Conservation (phyloP, 2,329 filamentous ascomycete genomes). For the Microcyclospora pomicola region DNA sequence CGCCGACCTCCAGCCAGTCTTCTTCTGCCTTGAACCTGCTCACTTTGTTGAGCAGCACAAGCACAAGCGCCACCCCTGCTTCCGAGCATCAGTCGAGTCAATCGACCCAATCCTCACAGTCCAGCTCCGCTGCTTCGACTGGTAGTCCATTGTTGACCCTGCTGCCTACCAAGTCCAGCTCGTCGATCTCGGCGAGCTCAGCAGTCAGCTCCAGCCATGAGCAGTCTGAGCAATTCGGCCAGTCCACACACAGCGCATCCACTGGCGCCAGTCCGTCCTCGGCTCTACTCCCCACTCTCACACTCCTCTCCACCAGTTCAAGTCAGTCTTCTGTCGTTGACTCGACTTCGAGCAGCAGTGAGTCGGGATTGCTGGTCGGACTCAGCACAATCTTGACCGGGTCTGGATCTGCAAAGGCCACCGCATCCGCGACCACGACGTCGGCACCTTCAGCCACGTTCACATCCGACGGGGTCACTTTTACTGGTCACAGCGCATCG, state of each 20-base stretch:
- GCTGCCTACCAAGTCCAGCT: conserved; percentile 1
- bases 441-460: background rate
- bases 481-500: conserved; percentile 18
- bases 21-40: background rate
- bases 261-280: background rate
- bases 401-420: background rate
- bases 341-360: no score
- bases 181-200: background rate
- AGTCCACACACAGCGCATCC: background rate
- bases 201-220: background rate
- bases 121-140: conserved; percentile 4
- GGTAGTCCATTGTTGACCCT: conserved; percentile 2
- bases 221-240: no score
- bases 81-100: no score
- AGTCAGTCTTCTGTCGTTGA: no score
- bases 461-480: background rate
- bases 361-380: background rate
- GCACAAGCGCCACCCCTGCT: no score
- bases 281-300: no score
- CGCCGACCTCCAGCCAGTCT: background rate
- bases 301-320: no score
- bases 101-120: no score
- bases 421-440: conserved; percentile 1
- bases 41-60: no score
- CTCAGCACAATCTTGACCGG: background rate